Evolutionary conservation across 345 rosid species (phyloP).

Genomic region (Citrus cavaleriei): DNA sequence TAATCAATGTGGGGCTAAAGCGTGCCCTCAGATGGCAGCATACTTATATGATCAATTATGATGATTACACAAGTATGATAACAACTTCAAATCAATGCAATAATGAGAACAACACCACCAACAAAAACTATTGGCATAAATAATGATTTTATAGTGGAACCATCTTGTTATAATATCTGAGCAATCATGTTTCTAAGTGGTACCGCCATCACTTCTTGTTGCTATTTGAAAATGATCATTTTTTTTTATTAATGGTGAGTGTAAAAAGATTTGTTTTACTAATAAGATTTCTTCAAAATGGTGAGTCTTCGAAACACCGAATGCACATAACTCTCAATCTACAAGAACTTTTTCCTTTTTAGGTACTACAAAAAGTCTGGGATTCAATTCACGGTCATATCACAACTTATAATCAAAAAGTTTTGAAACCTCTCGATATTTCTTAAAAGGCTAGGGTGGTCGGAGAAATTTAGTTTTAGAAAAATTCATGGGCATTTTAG

Average conservation of each 20-base stretch:
- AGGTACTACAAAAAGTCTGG: background rate
- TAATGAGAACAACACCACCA: background rate
- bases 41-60: constrained; percentile 8
- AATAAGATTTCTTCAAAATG: no score
- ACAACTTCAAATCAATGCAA: background rate
- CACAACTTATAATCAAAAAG: background rate
- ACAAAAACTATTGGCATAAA: background rate
- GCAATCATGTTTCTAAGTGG: constrained; percentile 20
- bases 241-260: no score
- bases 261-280: background rate
- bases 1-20: constrained; percentile 20
- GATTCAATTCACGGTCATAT: background rate
- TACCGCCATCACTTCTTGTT: background rate
- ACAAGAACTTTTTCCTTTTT: background rate
- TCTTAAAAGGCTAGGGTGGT: background rate
- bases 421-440: background rate
- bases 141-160: background rate
- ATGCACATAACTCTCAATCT: background rate
- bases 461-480: background rate
- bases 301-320: background rate
- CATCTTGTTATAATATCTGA: background rate
- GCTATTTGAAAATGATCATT: background rate
- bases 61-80: constrained; percentile 5
- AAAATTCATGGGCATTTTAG: constrained; percentile 28
- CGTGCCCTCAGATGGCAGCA: constrained; percentile 8